These are phyloP conservation scores for Oryza meyeriana DNA, from an alignment of 176 grass and related monocot species.

Conservation along the genomic window DNA sequence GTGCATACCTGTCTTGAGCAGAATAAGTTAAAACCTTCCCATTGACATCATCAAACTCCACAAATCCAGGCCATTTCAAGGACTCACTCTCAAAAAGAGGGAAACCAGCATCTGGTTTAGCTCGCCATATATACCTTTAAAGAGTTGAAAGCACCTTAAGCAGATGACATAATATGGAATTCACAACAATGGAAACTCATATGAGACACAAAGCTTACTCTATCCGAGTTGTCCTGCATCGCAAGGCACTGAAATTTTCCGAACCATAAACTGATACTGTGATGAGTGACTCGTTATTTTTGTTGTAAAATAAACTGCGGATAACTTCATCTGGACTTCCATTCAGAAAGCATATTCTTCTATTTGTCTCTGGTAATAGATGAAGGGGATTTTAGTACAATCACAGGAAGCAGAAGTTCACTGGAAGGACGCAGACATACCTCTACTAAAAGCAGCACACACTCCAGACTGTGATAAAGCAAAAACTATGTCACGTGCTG, in stretches of 20 bases:
- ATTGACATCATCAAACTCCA: slow-evolving; percentile 99
- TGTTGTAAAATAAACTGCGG: slow-evolving; percentile 95
- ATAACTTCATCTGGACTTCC: slow-evolving; percentile 90
- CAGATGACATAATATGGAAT: neutral
- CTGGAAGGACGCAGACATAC: slow-evolving; percentile 36
- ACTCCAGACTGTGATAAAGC: slow-evolving; percentile 82
- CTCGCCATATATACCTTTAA: slow-evolving; percentile 83
- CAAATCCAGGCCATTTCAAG: slow-evolving; percentile 98
- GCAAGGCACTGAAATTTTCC: slow-evolving; percentile 79
- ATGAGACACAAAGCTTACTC: slow-evolving; percentile 47
- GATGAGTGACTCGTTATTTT: slow-evolving; percentile 88
- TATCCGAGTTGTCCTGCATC: slow-evolving; percentile 83
- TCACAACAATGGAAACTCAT: neutral
- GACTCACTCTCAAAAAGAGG: slow-evolving; percentile 93
- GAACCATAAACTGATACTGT: slow-evolving; percentile 90
- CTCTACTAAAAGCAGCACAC: slow-evolving; percentile 93
- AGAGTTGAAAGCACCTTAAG: neutral
- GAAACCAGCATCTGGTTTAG: slow-evolving; percentile 81
- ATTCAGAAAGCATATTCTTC: slow-evolving; percentile 89
- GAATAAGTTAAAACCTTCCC: slow-evolving; percentile 97
- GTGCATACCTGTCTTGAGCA: slow-evolving; percentile 84
- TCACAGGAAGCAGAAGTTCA: slow-evolving; percentile 18
- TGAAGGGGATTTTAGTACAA: slow-evolving; percentile 16
- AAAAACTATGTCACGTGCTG: slow-evolving; percentile 79
- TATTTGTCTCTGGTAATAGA: slow-evolving; percentile 65